Evolutionary conservation across 2,329 filamentous ascomycete species (phyloP).

Genomic region (Cadophora gregata): DNA sequence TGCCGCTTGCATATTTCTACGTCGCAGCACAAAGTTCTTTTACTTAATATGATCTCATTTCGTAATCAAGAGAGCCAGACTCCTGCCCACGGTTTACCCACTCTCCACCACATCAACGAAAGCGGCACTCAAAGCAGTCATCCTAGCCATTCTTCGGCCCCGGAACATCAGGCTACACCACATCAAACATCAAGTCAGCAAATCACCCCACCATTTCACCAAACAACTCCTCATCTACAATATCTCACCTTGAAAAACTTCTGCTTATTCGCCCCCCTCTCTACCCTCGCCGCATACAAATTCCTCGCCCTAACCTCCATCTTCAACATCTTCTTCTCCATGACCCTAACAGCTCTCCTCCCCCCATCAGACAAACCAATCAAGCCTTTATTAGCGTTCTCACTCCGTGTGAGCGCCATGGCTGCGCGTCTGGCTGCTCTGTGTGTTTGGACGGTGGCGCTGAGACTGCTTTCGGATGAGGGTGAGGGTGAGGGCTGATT

Average conservation of each 20-base stretch:
- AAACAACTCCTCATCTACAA: not conserved
- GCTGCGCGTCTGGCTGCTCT: not conserved
- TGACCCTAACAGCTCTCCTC: not conserved
- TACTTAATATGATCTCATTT: too few relatives aligned
- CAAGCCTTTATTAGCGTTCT: slow-evolving; percentile 9
- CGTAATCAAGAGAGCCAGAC: too few relatives aligned
- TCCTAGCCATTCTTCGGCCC: slow-evolving; percentile 10
- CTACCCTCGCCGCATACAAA: slow-evolving; percentile 2
- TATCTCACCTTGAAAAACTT: slow-evolving; percentile 11
- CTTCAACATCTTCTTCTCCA: slow-evolving; percentile 14
- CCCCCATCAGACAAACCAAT: not conserved
- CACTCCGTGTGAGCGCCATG: not conserved
- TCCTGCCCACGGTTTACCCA: not conserved
- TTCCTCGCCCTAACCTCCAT: slow-evolving; percentile 18
- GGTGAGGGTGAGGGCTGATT: too few relatives aligned
- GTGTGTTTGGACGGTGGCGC: not conserved
- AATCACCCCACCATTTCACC: not conserved
- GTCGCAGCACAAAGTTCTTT: too few relatives aligned
- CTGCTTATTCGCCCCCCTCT: slow-evolving; percentile 11
- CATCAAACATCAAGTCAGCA: not conserved
- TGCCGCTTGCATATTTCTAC: not conserved
- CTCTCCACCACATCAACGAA: not conserved
- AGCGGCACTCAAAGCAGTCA: not conserved
- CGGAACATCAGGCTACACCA: slow-evolving; percentile 11
- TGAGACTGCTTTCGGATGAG: not conserved